Base-by-base conservation (phyloP, 2,329 filamentous ascomycete genomes). In the Penicillium sp. region DNA sequence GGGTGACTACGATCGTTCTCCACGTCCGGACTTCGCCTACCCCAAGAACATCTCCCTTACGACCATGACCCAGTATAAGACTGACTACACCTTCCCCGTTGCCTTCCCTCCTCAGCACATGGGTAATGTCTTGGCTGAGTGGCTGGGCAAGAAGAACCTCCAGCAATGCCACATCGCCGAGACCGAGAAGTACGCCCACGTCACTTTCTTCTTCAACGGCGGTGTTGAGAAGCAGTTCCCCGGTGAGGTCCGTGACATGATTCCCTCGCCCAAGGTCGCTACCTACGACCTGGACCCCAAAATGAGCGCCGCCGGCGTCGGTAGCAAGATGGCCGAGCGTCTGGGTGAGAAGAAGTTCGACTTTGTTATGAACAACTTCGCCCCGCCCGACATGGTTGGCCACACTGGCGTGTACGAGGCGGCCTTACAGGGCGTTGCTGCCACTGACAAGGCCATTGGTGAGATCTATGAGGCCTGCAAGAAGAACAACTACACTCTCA, bases 311-410 rank as follows among this genome's bases (percentile, higher is more conserved):
- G 85, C 82, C 54, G 84, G 76, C 30, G 92, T 98, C 10, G 92
- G 86, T 33, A 77, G 93, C 59, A 90, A 94, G 72, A 84, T 95
- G 42, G 79, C 73, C 65, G 92, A 95, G 75, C 82, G 89, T 42
- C 82, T 98, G 51, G 77, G 67, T 16, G 86, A 93, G 66, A 79
- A 83, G 60, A 80, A 85, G 61, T 95, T 89, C 70, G 88, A 92
- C 61, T 96, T 98, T 62, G 75, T 98, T 67, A 98, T 98, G 92
- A 95, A 96, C 81, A 98, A 98, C 80, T 96, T 98, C 69, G 92
- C 92, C 28, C 92, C 92, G 28, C 92, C 92, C 12, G 92, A 98
- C 71, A 98, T 98, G 92, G 92, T 98, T 50, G 92, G 92, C 54
- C 92, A 98, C 73, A 98, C 92, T 8, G 92, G 92, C 61, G 88